Evolutionary conservation across 1,284 basidiomycete species (phyloP), one percentile per base, ranked within the genome.

Genomic region (Leccinum solheimii): DNA sequence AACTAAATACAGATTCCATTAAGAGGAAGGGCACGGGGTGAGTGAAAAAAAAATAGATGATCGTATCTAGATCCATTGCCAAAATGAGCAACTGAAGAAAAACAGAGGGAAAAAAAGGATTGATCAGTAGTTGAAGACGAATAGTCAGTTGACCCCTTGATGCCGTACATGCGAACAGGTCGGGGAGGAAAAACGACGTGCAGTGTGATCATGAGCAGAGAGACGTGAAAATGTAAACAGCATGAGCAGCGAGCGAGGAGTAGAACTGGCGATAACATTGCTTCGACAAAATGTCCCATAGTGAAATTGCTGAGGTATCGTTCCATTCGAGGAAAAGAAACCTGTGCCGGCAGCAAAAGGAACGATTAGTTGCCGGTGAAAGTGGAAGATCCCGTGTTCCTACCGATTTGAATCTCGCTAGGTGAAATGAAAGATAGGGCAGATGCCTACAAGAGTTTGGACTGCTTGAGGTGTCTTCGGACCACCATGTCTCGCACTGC

Each of bases 401-500:
- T 61, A 69, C 68, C 61, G 2, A 45, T 64, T 16, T 38, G 61
- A 23, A 57, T 53, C 49, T 50, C 23, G 36, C 27, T 34, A 8
- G 19, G 40, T 38, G 19, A 19, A 26, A 23, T 49, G 23, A 21
- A 55, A 62, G 34, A n/a, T 51, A 36, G 30, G 32, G 23, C 34
- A 34, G 21, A 32, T 58, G 48, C 55, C 55, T 75, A 86, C 66
- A 87, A 72, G 52, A 86, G 76, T 68, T 82, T 86, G 21, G 83
- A 86, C 67, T 86, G 85, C 66, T 84, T 86, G 43, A 75, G 70
- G 55, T 75, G 74, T 26, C 74, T 73, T 57, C 73, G 67, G 30
- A 76, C 74, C 51, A 76, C 75, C 75, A 78, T 77, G 36, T 76
- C 76, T 26, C 76, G 72, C 48, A 77, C 76, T 77, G 38, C 21